phyloP scores from a whole-genome alignment of 768 basidiomycete species.

The Russula griseocarnosa region DNA sequence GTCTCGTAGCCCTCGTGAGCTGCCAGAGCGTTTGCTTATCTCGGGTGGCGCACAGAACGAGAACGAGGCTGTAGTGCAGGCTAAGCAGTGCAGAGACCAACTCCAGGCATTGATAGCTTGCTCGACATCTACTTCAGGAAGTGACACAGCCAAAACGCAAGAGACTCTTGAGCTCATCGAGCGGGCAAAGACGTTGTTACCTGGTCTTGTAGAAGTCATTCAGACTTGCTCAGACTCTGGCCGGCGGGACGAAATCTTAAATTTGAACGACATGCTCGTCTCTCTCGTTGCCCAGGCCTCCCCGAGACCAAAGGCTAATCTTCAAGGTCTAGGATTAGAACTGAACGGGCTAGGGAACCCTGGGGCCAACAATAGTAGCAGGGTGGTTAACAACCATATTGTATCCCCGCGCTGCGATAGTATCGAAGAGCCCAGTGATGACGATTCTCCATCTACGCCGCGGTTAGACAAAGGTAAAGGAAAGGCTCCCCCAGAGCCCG shows the following conservation, averaged over 20 bases:
- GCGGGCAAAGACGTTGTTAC: constrained; percentile 50
- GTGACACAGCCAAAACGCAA: constrained; percentile 16
- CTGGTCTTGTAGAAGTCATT: constrained; percentile 50
- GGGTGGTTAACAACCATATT: neutral
- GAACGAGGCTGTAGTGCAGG: constrained; percentile 46
- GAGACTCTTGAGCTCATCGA: constrained; percentile 43
- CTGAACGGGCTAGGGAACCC: constrained; percentile 12
- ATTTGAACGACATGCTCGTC: constrained; percentile 68
- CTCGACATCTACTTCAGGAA: constrained; percentile 29
- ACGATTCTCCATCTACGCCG: constrained; percentile 50
- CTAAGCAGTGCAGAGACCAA: constrained; percentile 36
- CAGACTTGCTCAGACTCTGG: constrained; percentile 54
- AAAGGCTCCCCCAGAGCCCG: constrained; percentile 62
- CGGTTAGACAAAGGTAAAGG: constrained; percentile 76
- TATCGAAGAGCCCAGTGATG: constrained; percentile 27
- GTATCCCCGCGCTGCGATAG: constrained; percentile 11
- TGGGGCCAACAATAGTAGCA: neutral
- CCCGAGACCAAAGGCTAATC: constrained; percentile 16
- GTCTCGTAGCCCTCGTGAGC: constrained; percentile 29
- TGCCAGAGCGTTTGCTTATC: constrained; percentile 26
- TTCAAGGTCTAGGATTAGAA: constrained; percentile 26
- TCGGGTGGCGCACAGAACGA: constrained; percentile 35
- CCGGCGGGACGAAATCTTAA: constrained; percentile 63
- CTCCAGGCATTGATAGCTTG: constrained; percentile 32
- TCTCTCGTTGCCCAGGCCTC: constrained; percentile 45